Base-by-base conservation (phyloP, 2,329 filamentous ascomycete species). In the Claviceps sp. region DNA sequence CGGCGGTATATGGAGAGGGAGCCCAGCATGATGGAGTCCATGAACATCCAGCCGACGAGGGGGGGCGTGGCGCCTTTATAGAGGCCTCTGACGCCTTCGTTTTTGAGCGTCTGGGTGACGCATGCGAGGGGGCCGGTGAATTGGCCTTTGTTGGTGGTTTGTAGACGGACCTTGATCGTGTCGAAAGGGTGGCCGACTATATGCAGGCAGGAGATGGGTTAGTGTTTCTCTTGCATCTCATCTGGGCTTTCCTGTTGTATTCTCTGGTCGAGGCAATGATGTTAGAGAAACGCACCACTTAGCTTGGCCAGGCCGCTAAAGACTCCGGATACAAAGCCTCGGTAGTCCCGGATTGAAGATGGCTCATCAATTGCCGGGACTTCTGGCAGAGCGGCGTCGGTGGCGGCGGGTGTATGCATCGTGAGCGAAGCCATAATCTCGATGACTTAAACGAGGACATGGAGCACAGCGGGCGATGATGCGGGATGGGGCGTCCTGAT, bases 11-110 rank as follows among this genome's bases (percentile, higher is more conserved):
- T 78, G 24, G 87, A 95, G 58, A 98, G 74, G 18, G 87, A 94
- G 43, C 93, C 93, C 37, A 97, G 78, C 90, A 97, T 95, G 54
- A 84, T 66, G 43, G 73, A 78, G 72, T 98, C 93, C 91, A 97
- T 97, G 63, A 94, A 88, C 86, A 97, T 95, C 93, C 93, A 97
- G 60, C 93, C 93, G 49, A 96, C 81, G 48, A 97, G 74, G 50
- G 93, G 93, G 52, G 91, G 91, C 30, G 87, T 88, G 11, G 89
- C 89, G 61, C 91, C 90, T 72, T 97, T 98, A 77, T 97, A 98
- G 43, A 98, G 74, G 3, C 89, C 93, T 49, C 76, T 70, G 47
- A 94, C 70, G 47, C 91, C 91, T 68, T 98, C 93, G 64, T 89
- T 85, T 54, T 85, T 81, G 30, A 97, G 58, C 9, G 93, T 98